Conservation (phyloP, 1,284 basidiomycete genomes). For the Abortiporus biennis region DNA sequence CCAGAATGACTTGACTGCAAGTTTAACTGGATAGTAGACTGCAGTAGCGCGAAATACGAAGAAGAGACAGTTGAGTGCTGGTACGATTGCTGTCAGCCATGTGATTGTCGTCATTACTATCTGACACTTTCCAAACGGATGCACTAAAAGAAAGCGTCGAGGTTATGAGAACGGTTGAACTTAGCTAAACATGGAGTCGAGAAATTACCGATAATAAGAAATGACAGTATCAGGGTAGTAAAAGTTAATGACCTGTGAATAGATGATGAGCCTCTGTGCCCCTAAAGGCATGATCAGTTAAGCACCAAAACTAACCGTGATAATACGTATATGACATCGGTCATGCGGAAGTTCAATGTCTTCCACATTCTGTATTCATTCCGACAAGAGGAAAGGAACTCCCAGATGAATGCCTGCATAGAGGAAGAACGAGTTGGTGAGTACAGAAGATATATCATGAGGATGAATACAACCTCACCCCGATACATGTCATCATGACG, state of each 20-base stretch:
- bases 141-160: background rate
- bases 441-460: too few relatives aligned
- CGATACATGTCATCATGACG: background rate
- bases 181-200: too few relatives aligned
- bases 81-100: background rate
- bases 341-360: background rate
- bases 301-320: background rate
- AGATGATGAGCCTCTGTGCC: background rate
- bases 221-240: background rate
- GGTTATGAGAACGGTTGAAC: too few relatives aligned
- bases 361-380: background rate
- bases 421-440: too few relatives aligned
- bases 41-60: constrained; percentile 31
- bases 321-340: background rate
- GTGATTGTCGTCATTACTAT: background rate
- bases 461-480: background rate
- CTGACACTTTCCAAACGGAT: background rate
- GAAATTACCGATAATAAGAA: constrained; percentile 3
- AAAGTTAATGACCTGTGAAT: background rate
- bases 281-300: too few relatives aligned
- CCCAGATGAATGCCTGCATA: constrained; percentile 5
- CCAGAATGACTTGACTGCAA: constrained; percentile 20
- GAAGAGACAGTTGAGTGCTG: constrained; percentile 23
- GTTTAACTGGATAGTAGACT: constrained; percentile 22
- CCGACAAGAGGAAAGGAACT: background rate